Base-by-base conservation (phyloP, 345 rosid species). In the Citrus cavaleriei region DNA sequence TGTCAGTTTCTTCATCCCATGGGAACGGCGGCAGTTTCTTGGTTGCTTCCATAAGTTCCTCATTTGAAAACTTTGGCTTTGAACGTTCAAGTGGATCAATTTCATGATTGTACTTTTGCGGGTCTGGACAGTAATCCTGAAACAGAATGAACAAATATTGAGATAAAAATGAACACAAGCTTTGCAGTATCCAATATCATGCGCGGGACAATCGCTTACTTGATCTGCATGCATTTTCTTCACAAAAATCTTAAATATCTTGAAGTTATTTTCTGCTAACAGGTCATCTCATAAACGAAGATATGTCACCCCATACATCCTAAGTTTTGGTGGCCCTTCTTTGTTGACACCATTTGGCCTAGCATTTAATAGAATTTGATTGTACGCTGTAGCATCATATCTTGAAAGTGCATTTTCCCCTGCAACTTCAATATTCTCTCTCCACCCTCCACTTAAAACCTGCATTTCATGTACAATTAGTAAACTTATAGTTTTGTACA, bases 161-260 rank as follows among this genome's bases (percentile, higher is more conserved):
- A 37, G 46, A 24, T 63, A 10, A 30, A 72, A 7, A 16, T 32
- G 34, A 66, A 10, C 13, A 60, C 14, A 77, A 40, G 32, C 68
- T 59, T 40, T 9, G 7, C 58, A 46, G 8, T 4, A 3, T 8
- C 27, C 10, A 25, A 34, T 25, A n/a, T 34, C 22, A 51, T 30
- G 2, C 37, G 6, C 40, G 12, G 25, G 7, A 5, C 25, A 34
- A 10, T 19, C 70, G 24, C 87, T 83, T 90, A 93, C 95, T 81
- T 90, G 95, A 83, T 93, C 90, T 27, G 92, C 98, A 70, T 93
- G 97, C 94, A 92, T 90, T 80, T 91, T 92, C 89, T 79, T 93
- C 82, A 93, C 93, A 25, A 93, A 92, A 61, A 74, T 89, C 85
- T 88, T 91, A 88, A 95, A 93, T 76, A 86, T 30, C 37, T 83